Conservation (phyloP, 768 basidiomycete genomes). For the Candolleomyces efflorescens region DNA sequence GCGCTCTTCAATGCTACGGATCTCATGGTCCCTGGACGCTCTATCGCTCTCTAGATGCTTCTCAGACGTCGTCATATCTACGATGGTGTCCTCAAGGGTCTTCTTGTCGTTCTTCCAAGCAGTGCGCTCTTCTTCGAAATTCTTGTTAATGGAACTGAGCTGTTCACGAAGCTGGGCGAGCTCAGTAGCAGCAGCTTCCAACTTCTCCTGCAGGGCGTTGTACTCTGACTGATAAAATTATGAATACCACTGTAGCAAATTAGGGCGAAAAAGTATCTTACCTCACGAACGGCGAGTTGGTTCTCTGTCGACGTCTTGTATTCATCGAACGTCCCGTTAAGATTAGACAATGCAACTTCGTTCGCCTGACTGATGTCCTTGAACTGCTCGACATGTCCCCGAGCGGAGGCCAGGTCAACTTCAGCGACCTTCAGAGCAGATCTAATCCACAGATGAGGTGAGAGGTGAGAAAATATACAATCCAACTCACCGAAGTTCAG, state of each 20-base stretch:
- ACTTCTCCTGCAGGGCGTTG: conserved; percentile 57
- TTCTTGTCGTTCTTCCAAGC: conserved; percentile 79
- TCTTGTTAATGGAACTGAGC: conserved; percentile 55
- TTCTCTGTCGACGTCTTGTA: conserved; percentile 71
- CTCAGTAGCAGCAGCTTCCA: conserved; percentile 52
- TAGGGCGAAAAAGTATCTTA: conserved; percentile 27
- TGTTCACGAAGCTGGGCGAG: conserved; percentile 43
- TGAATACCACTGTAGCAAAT: background rate
- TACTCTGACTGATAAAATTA: conserved; percentile 50
- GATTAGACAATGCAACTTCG: conserved; percentile 66
- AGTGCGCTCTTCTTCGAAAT: conserved; percentile 63
- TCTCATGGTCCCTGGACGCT: conserved; percentile 55
- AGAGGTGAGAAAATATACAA: too few species aligned
- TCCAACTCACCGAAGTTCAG: conserved; percentile 53
- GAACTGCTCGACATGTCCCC: conserved; percentile 77
- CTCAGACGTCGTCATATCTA: conserved; percentile 75
- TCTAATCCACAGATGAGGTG: too few species aligned
- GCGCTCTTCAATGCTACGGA: conserved; percentile 65
- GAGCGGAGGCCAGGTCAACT: conserved; percentile 68
- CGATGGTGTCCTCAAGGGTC: conserved; percentile 76
- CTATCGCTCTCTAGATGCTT: conserved; percentile 62
- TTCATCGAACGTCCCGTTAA: conserved; percentile 75
- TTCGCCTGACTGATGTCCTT: conserved; percentile 81
- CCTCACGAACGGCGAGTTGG: conserved; percentile 65
- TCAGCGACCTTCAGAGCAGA: conserved; percentile 73